Base-by-base conservation (phyloP, 306 rosid genomes). In the Nissolia schottii region DNA sequence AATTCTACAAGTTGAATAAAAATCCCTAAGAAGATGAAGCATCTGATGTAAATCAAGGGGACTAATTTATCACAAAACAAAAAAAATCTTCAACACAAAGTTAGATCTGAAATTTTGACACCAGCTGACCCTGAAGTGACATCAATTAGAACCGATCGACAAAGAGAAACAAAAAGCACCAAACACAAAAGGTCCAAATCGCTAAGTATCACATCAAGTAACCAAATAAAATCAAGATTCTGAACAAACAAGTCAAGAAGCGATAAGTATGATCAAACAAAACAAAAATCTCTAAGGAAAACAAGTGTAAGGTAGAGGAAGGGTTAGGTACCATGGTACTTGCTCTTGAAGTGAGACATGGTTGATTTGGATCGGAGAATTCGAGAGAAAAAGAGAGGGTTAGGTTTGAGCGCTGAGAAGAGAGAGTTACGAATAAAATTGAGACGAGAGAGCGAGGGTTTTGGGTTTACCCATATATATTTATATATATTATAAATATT, bases 281-380 rank as follows among this genome's bases (percentile, higher is more conserved):
- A 32, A 32, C 11, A 10, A 5, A 32, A 32, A 32, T 41, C 6
- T n/a, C 1, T 12, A n/a, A 45, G 51, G 51, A 3, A n/a, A 5
- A n/a, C 1, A 0, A 32, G 6, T 11, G 4, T n/a, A 20, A 4
- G 3, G 1, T 22, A 12, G 4, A 0, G 56, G 19, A 56, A 14
- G 11, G 0, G 7, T 2, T 6, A 14, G 23, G 5, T 67, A 80
- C 83, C 79, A 29, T 79, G 79, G 83, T 80, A 80, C 79, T 80
- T 80, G 80, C 73, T 56, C 55, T 59, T 80, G 73, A 80, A 80
- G 80, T 80, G 13, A 50, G 83, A 80, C 83, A 80, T 80, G 73
- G 32, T 60, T 31, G 73, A 54, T 14, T n/a, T 14, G 13, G 6
- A 22, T 16, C 46, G 67, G 48, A 40, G 62, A 35, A 40, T 1